A percentile compares a stretch with the other conserved stretches of the same genome.
These are phyloP conservation scores for Marasmius oreades DNA, from an alignment of 1,284 basidiomycete genomes.

Conservation along the genomic window DNA sequence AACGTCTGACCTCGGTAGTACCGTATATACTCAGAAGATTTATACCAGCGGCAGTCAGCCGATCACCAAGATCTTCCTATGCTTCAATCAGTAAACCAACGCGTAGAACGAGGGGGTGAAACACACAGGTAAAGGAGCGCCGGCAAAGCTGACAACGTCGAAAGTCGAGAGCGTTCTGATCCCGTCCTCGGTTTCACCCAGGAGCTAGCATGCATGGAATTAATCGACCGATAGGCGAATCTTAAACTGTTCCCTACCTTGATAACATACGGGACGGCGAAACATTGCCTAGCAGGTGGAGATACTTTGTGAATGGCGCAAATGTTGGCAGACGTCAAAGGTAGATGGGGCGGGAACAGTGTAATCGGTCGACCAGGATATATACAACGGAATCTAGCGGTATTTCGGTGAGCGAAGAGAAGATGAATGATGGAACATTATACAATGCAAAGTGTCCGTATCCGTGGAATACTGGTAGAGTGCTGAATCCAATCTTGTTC, in stretches of 20 bases:
- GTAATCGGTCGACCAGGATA: conserved; percentile 18
- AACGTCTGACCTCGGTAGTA: conserved; percentile 31
- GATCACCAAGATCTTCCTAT: conserved; percentile 51
- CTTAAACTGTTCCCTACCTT: conserved; percentile 18
- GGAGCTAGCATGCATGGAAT: conserved; percentile 35
- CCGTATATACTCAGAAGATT: conserved; percentile 55
- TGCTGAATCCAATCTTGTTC: conserved; percentile 42
- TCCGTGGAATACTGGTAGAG: conserved; percentile 43
- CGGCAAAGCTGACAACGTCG: conserved; percentile 48
- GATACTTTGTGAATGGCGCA: conserved; percentile 30
- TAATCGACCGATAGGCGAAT: conserved; percentile 38
- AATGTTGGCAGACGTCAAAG: conserved; percentile 49
- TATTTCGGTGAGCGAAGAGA: not conserved
- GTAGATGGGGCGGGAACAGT: conserved; percentile 50
- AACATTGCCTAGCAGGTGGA: conserved; percentile 23
- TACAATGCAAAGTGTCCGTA: conserved; percentile 45
- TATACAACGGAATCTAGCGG: conserved; percentile 14
- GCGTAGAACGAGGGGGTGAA: not conserved
- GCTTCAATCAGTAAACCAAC: conserved; percentile 13
- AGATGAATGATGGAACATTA: conserved; percentile 17
- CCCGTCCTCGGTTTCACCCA: conserved; percentile 50
- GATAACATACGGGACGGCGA: conserved; percentile 33
- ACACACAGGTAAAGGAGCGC: conserved; percentile 35
- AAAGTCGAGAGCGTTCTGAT: conserved; percentile 40
- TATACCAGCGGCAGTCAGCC: conserved; percentile 44